Percentiles rank a stretch among this genome's conserved stretches.
Conservation (phyloP, 768 basidiomycete species). For the Neoboletus brunneissimus region DNA sequence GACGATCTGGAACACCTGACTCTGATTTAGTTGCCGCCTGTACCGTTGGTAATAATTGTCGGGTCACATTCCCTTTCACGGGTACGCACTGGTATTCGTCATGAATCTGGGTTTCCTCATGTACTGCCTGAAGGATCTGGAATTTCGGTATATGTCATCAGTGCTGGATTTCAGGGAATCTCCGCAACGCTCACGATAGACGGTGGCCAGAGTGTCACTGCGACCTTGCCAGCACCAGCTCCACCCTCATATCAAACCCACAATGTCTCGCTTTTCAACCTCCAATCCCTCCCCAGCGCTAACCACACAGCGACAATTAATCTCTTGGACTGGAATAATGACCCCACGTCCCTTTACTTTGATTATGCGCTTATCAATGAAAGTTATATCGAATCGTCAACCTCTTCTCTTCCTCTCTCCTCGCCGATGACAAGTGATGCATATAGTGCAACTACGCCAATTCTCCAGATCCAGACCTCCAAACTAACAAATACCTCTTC, state of each 20-base stretch:
- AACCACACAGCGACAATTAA: constrained; percentile 11
- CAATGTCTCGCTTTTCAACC: constrained; percentile 15
- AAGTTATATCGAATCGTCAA: constrained; percentile 1
- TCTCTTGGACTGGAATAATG: constrained; percentile 9
- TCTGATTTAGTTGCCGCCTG: constrained; percentile 9
- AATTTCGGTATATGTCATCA: constrained; percentile 10
- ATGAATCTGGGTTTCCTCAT: background rate
- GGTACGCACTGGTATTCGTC: constrained; percentile 1
- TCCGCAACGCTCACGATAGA: constrained; percentile 14
- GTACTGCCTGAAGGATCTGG: constrained; percentile 13
- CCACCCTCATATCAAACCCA: constrained; percentile 11
- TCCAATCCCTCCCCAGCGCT: constrained; percentile 9
- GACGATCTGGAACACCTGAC: background rate
- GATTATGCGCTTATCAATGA: constrained; percentile 18
- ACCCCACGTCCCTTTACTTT: constrained; percentile 7
- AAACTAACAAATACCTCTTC: background rate
- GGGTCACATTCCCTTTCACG: constrained; percentile 14
- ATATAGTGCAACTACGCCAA: background rate
- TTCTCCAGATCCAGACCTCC: background rate
- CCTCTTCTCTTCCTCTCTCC: background rate
- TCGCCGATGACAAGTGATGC: background rate
- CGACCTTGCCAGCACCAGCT: constrained; percentile 5
- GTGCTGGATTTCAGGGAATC: constrained; percentile 12
- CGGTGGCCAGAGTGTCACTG: background rate
- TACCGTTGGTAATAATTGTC: constrained; percentile 1